Percentiles rank a stretch among this genome's conserved stretches.
Conservation (phyloP, 2,329 filamentous ascomycete species). For the Fusarium papillatum region DNA sequence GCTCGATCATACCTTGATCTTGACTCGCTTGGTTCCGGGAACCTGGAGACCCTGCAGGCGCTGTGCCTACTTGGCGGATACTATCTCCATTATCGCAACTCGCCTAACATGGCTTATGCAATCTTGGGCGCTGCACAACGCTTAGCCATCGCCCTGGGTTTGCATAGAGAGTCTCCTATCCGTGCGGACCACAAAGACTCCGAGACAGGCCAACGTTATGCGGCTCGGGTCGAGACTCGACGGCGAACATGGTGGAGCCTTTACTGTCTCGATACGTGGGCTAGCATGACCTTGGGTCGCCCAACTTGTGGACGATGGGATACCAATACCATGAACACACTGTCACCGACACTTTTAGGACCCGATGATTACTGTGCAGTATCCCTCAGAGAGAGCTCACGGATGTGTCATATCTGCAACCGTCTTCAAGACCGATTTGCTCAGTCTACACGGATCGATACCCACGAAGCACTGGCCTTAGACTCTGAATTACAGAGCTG, state of each 20-base stretch:
- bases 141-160: constrained; percentile 80
- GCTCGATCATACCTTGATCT: constrained; percentile 67
- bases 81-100: constrained; percentile 84
- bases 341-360: constrained; percentile 34
- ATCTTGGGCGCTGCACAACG: constrained; percentile 79
- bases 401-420: constrained; percentile 48
- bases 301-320: constrained; percentile 57
- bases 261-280: constrained; percentile 81
- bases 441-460: constrained; percentile 40
- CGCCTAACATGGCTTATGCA: constrained; percentile 82
- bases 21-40: constrained; percentile 69
- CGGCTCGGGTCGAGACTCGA: constrained; percentile 63
- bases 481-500: constrained; percentile 45
- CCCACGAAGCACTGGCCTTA: constrained; percentile 42
- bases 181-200: constrained; percentile 46
- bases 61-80: constrained; percentile 80
- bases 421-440: constrained; percentile 48
- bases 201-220: constrained; percentile 57
- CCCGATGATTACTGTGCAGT: constrained; percentile 43
- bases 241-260: constrained; percentile 81
- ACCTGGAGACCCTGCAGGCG: constrained; percentile 81
- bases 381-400: constrained; percentile 42
- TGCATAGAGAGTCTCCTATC: constrained; percentile 71
- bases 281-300: constrained; percentile 76
- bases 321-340: constrained; percentile 47